phyloP scores from a whole-genome alignment of 768 basidiomycete genomes.

The Trametes cubensis region DNA sequence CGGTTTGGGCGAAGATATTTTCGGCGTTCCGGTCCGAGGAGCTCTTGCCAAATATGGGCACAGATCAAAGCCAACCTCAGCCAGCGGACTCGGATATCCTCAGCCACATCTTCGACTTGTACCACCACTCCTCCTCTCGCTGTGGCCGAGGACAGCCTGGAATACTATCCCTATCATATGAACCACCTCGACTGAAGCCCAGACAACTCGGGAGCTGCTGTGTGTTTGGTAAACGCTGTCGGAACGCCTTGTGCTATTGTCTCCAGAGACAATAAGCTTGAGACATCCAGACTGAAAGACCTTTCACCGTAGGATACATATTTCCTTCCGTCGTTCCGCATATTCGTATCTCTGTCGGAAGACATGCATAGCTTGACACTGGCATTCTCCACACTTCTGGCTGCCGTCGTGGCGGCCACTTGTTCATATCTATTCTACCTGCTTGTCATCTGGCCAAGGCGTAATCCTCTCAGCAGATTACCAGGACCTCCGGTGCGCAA shows the following conservation, averaged over 20 bases:
- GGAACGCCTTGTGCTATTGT: constrained; percentile 14
- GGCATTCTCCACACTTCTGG: constrained; percentile 2
- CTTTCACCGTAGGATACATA: too few species aligned
- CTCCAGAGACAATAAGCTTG: constrained; percentile 17
- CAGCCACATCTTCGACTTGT: neutral
- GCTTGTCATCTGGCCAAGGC: constrained; percentile 32
- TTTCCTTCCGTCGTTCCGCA: neutral
- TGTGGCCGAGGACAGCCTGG: neutral
- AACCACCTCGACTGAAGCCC: neutral
- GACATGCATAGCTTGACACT: constrained; percentile 2
- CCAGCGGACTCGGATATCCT: neutral
- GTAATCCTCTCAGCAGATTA: constrained; percentile 53
- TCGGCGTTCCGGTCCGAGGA: constrained; percentile 5
- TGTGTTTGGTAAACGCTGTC: constrained; percentile 10
- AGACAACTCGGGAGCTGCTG: neutral
- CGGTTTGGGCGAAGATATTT: neutral
- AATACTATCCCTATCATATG: neutral
- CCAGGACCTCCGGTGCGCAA: constrained; percentile 60
- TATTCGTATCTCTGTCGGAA: constrained; percentile 5
- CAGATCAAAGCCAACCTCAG: neutral
- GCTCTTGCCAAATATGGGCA: constrained; percentile 1
- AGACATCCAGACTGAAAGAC: constrained; percentile 2
- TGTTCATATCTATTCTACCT: constrained; percentile 31
- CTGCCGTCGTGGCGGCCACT: constrained; percentile 9
- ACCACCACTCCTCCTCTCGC: neutral